Conservation (phyloP, 1,139 yeast species). For the Pichiaceae sp. region DNA sequence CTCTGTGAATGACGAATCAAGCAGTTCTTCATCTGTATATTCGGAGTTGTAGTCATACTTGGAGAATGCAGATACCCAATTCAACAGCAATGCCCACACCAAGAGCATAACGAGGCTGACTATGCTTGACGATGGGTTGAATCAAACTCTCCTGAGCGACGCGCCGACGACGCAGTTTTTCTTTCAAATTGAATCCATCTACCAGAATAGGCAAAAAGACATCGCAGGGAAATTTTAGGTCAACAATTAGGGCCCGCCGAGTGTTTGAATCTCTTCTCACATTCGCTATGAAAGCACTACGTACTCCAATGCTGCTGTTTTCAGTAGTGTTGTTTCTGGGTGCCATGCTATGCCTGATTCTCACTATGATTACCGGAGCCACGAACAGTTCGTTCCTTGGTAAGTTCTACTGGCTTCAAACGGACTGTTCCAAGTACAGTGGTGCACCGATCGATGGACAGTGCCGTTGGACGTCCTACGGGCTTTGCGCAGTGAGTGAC, state of each 20-base stretch:
- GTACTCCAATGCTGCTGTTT: not conserved
- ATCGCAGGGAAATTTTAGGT: no score
- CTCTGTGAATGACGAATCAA: constrained; percentile 34
- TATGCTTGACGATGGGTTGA: no score
- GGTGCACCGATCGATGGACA: constrained; percentile 37
- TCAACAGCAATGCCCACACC: no score
- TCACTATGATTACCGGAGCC: constrained; percentile 60
- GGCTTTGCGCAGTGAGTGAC: constrained; percentile 39
- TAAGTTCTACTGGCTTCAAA: constrained; percentile 63
- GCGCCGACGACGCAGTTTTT: no score
- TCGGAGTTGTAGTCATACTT: constrained; percentile 11
- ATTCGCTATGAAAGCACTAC: not conserved
- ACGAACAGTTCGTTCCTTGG: constrained; percentile 34
- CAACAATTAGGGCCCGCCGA: no score
- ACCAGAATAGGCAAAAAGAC: no score
- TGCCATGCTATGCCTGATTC: constrained; percentile 40
- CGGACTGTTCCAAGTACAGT: constrained; percentile 50
- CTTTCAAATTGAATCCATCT: no score
- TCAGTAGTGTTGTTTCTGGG: constrained; percentile 12
- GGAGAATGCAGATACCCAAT: constrained; percentile 2
- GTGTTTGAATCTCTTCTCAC: no score
- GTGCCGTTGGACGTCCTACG: constrained; percentile 66
- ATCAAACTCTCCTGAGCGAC: no score
- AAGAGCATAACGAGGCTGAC: no score
- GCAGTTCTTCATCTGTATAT: constrained; percentile 13